A percentile compares a stretch with the other conserved stretches of the same genome.
Evolutionary conservation across 1,139 yeast species (phyloP).

Genomic region (Pichia norvegensis): DNA sequence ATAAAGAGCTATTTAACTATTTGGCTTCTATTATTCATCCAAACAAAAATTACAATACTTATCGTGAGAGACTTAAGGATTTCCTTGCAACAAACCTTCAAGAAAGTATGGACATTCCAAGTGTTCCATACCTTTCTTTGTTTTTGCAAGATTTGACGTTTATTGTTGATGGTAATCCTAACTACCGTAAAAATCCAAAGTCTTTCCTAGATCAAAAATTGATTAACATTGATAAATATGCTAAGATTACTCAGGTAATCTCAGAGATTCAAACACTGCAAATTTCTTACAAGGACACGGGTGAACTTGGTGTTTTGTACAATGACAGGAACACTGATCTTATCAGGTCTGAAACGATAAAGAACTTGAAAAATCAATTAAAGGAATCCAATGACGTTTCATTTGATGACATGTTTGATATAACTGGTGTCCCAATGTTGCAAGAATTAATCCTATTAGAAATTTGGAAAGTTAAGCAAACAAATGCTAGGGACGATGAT

Average conservation of each 20-base stretch:
- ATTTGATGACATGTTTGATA: conserved; percentile 28
- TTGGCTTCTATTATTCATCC: conserved; percentile 72
- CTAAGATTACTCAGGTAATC: conserved; percentile 63
- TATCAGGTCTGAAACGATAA: conserved; percentile 26
- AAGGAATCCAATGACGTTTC: conserved; percentile 13
- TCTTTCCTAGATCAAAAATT: conserved; percentile 49
- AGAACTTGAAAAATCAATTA: conserved; percentile 20
- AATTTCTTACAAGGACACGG: conserved; percentile 41
- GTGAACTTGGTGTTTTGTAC: conserved; percentile 22
- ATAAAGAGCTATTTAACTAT: conserved; percentile 55
- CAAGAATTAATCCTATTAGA: conserved; percentile 64
- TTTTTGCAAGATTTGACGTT: conserved; percentile 83
- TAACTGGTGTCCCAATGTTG: conserved; percentile 35
- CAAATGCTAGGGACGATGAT: conserved; percentile 53
- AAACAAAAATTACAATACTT: conserved; percentile 70
- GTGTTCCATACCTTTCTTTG: conserved; percentile 80
- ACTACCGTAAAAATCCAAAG: conserved; percentile 48
- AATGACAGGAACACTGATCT: conserved; percentile 22
- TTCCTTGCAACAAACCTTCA: conserved; percentile 40
- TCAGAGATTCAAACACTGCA: conserved; percentile 78
- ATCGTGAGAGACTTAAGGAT: conserved; percentile 59
- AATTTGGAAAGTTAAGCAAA: conserved; percentile 60
- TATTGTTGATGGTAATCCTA: conserved; percentile 80
- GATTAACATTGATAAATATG: conserved; percentile 77
- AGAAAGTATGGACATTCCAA: conserved; percentile 52